phyloP scores from a whole-genome alignment of 805 yeast genomes.

The Wickerhamiella spandovensis region DNA sequence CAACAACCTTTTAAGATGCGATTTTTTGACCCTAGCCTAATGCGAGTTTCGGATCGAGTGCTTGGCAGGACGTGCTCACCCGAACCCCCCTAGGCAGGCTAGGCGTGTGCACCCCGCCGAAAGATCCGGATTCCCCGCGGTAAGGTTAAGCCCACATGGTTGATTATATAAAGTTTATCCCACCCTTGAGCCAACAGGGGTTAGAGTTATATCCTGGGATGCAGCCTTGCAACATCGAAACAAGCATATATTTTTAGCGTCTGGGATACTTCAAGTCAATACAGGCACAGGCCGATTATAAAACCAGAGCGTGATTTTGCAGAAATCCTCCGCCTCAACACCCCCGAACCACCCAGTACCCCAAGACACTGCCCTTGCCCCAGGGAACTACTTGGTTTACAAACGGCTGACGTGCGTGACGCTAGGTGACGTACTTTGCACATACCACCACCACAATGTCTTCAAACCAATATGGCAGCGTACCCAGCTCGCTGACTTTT shows the following conservation, averaged over 20 bases:
- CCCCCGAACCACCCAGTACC: not conserved
- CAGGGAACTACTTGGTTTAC: not conserved
- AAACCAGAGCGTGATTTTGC: too few relatives aligned
- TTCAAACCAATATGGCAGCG: constrained; percentile 1
- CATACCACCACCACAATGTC: constrained; percentile 1
- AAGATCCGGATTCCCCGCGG: not conserved
- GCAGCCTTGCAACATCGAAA: too few relatives aligned
- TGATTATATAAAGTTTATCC: not conserved
- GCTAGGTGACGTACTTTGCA: constrained; percentile 5
- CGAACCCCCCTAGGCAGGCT: too few relatives aligned
- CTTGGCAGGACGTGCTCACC: not conserved
- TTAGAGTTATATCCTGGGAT: too few relatives aligned
- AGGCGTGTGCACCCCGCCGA: too few relatives aligned
- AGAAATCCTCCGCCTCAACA: too few relatives aligned
- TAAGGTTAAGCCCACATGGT: too few relatives aligned
- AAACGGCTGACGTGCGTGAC: not conserved
- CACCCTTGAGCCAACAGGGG: too few relatives aligned
- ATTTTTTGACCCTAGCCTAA: too few relatives aligned
- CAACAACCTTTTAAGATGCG: too few relatives aligned
- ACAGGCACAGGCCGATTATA: too few relatives aligned
- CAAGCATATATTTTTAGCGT: not conserved
- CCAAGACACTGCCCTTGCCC: not conserved
- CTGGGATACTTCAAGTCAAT: too few relatives aligned
- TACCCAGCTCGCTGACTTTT: constrained; percentile 40
- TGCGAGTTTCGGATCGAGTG: not conserved